Evolutionary conservation across 164 flowering plant species (phyloP), one percentile per base, ranked within the genome.

Genomic region (Hamamelis virginiana): DNA sequence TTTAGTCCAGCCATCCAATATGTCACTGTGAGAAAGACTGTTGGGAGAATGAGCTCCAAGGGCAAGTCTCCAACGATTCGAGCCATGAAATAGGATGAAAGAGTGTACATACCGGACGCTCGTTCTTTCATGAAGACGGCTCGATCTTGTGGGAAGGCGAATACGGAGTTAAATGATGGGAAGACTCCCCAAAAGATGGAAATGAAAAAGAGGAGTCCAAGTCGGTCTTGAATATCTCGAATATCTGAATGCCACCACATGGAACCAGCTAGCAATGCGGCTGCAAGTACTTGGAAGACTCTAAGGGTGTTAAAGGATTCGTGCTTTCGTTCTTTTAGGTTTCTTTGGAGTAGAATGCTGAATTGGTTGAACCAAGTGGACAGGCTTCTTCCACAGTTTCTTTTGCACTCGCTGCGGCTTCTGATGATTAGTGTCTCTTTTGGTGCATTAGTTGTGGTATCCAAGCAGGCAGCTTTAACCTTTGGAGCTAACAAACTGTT

Each of bases 201-300:
- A 11, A 91, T 72, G 85, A 87, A 88, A 86, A 86, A 93, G 59
- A 93, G 91, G 45, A 93, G 89, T 14, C 98, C 98, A 0, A 90
- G 79, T 0, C 97, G 85, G 56, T 93, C 98, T 59, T 87, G 97
- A 8, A 91, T 71, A 15, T 94, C 82, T 3, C 55, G 66, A 22
- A 55, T 75, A 69, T 85, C 85, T 0, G 94, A 91, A 15, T 84
- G 92, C 96, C 97, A 94, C 98, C 98, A 94, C 89, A 94, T 87
- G 14, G 77, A 66, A 1, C 96, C 92, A 0, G 89, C 84, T 23
- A 94, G 26, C 0, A 89, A 0, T 0, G 96, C 80, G 0, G 94
- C 90, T 0, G 86, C 73, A 8, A 89, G 26, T 11, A 94, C 97
- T 72, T 94, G 98, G 73, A 87, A 84, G 47, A 94, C 87, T 51